Base-by-base conservation (phyloP, 2,329 filamentous ascomycete genomes). In the Coniella lustricola region DNA sequence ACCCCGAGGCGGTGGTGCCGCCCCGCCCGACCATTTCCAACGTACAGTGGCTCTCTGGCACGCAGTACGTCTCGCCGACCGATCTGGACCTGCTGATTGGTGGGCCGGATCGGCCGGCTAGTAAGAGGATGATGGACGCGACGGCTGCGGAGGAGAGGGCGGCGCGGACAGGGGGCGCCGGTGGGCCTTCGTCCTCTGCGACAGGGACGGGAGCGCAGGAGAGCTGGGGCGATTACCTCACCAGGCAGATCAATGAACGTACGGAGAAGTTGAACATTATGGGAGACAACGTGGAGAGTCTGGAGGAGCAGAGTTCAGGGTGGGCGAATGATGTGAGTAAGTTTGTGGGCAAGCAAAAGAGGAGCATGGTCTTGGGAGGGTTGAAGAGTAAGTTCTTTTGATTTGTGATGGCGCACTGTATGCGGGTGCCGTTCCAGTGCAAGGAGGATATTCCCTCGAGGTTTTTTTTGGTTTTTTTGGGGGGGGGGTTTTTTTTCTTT, bases 1-100 rank as follows among this genome's bases (percentile, higher is more conserved):
- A 97, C 62, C 82, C 87, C 0, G 75, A 86, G 50, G 77, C 87
- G 1, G 62, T 77, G 14, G 76, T 86, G 18, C 91, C 90, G 2
- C 76, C 88, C 12, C 81, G 93, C 2, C 93, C 93, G 1, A 95
- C 90, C 0, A 98, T 98, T 52, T 94, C 87, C 17, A 95, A 94
- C 59, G 68, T 98, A 33, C 90, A 97, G 67, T 98, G 93, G 93
- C 89, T 98, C 45, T 86, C 90, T 0, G 93, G 93, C 3, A 97
- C 91, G 1, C 91, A 96, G 65, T 86, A 94, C 58, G 78, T 98
- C 39, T 89, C 88, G 1, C 85, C 88, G 0, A 75, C 83, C 2
- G 93, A 98, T 59, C 81, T 98, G 60, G 93, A 97, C 60, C 68
- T 95, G 2, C 72, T 98, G 2, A 93, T 98, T 51, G 89, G 91